Evolutionary conservation across 768 basidiomycete genomes (phyloP).

Genomic region (Neoboletus magnificus): DNA sequence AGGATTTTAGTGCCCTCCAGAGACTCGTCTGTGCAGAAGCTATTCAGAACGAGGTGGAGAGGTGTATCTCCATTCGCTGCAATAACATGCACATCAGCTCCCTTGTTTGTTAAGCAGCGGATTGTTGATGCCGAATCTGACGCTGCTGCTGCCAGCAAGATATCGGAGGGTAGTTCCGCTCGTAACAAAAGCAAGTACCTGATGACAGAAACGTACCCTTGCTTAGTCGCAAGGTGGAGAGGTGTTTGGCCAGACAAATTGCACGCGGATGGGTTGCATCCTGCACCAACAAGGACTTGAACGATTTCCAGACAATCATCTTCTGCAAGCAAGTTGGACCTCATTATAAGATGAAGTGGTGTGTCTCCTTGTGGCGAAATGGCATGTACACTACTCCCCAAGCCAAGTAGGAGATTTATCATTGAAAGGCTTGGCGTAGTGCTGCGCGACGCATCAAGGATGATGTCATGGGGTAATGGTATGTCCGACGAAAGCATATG

Average conservation of each 20-base stretch:
- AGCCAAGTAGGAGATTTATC: no score
- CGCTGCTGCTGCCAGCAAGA: neutral
- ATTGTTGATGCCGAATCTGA: neutral
- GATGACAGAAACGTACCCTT: neutral
- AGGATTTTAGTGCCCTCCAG: neutral
- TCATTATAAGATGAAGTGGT: neutral
- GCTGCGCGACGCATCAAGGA: neutral
- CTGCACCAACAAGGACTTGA: slow-evolving; percentile 5
- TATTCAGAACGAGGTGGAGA: neutral
- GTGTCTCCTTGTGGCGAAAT: no score
- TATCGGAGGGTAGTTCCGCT: neutral
- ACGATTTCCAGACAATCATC: neutral
- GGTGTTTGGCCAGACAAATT: neutral
- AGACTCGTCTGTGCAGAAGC: fast-evolving
- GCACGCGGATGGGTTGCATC: neutral
- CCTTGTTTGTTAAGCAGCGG: neutral
- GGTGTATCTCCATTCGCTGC: neutral
- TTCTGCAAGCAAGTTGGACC: neutral
- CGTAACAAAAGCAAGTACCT: neutral
- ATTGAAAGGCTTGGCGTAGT: no score
- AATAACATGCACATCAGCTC: neutral
- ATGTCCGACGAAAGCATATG: neutral
- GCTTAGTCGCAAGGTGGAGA: neutral
- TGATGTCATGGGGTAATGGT: slow-evolving; percentile 1
- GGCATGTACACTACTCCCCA: no score